Base-by-base conservation (phyloP, 2,329 filamentous ascomycete genomes). In the Lasiodiplodia theobromae region DNA sequence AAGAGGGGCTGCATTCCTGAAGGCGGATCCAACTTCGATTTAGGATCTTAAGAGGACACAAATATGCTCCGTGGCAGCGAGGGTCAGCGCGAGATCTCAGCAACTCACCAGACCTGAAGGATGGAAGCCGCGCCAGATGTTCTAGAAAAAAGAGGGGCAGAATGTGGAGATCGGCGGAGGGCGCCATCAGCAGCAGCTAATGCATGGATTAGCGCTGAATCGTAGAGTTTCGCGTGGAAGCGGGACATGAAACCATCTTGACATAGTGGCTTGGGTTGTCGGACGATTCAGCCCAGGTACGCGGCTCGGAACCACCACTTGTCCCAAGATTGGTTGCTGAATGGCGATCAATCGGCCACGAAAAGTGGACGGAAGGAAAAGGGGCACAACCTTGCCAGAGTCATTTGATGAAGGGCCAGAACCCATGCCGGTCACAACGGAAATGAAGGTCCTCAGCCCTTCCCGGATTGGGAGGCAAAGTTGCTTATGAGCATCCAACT, bases 211-310 rank as follows among this genome's bases (percentile, higher is more conserved):
- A 14, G 54, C 53, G 16, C 53, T 62, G 66, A 68, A 40, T 69
- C 68, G 67, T 77, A 72, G 73, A 70, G 68, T 70, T 71, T 77
- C 76, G 77, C 77, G 77, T 78, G 77, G 77, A 78, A 76, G 73
- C 76, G 76, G 77, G 74, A 71, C 47, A 38, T 34, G 68, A 58
- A 69, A 52, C 52, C 63, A 69, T 69, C 65, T 63, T 77, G 73
- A 70, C 71, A 77, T 73, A 69, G 73, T 74, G 72, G 72, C 71
- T 66, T 65, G 70, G 71, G 71, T 69, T 65, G 66, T 70, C 57
- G 37, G 66, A 62, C 37, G 56, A 56, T 68, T 60, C 47, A 68
- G 58, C 67, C 52, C 60, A 56, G 25, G 58, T 44, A 38, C 23
- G 51, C 28, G 58, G 52, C 56, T 51, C 67, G 66, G 67, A 68